A percentile compares a stretch with the other conserved stretches of the same genome.
These are phyloP conservation scores for Citrus medica DNA, from an alignment of 345 rosid genomes.

Conservation along the genomic window DNA sequence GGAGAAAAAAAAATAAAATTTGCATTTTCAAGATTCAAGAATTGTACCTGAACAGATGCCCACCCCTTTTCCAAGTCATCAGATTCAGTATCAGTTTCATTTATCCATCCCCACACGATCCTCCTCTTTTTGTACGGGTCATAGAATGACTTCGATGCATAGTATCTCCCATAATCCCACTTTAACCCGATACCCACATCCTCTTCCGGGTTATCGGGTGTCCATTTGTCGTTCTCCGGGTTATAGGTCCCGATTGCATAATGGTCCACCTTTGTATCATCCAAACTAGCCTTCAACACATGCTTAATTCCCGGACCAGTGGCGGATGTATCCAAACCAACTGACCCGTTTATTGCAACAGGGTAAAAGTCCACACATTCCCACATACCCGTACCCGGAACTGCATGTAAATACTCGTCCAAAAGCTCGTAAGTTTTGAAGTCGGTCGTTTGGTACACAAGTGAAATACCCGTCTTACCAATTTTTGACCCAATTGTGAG, in stretches of 20 bases:
- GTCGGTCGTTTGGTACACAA: constrained; percentile 64
- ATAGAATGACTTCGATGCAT: constrained; percentile 88
- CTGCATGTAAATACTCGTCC: constrained; percentile 56
- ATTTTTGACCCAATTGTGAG: constrained; percentile 63
- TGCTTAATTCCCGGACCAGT: constrained; percentile 69
- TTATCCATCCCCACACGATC: constrained; percentile 91
- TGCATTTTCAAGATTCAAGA: neutral
- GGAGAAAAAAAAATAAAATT: neutral
- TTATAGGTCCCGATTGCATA: constrained; percentile 82
- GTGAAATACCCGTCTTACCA: constrained; percentile 56
- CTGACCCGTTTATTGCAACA: constrained; percentile 44
- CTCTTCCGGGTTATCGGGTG: constrained; percentile 65
- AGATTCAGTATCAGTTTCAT: constrained; percentile 74
- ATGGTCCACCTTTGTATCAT: constrained; percentile 63
- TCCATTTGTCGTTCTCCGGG: constrained; percentile 57
- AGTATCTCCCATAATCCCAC: constrained; percentile 79
- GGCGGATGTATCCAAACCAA: constrained; percentile 67
- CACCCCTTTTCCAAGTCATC: constrained; percentile 82
- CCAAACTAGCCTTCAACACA: constrained; percentile 88
- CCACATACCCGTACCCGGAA: constrained; percentile 97
- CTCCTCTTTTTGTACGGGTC: constrained; percentile 68
- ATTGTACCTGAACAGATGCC: constrained; percentile 86
- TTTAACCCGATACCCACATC: constrained; percentile 85
- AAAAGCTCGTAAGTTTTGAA: constrained; percentile 43
- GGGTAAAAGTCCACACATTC: constrained; percentile 97